Percentiles rank a stretch among this genome's conserved stretches.
Evolutionary conservation across 2,329 filamentous ascomycete genomes (phyloP).

Genomic region (Coniella vitis): DNA sequence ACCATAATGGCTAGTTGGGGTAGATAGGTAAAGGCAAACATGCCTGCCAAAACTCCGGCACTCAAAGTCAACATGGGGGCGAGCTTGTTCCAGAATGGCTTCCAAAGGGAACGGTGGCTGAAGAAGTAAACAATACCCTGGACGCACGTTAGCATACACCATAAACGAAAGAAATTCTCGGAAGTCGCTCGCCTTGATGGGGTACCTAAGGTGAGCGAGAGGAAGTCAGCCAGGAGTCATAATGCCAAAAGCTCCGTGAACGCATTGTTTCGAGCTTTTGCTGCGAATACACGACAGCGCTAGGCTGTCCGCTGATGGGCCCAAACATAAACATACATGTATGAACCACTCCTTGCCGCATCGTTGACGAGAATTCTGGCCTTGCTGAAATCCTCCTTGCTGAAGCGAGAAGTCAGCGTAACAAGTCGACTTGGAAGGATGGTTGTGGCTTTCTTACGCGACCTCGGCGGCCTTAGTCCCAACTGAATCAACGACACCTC

Average conservation of each 20-base stretch:
- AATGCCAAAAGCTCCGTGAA: not conserved
- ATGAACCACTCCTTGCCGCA: conserved; percentile 69
- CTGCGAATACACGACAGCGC: not conserved
- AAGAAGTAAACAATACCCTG: conserved; percentile 55
- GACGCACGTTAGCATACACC: conserved; percentile 2
- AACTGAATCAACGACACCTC: conserved; percentile 29
- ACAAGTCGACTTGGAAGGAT: not conserved
- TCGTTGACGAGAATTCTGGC: conserved; percentile 57
- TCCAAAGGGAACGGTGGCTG: conserved; percentile 50
- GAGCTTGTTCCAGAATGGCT: conserved; percentile 49
- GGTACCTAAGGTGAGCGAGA: conserved; percentile 26
- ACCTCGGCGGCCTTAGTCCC: conserved; percentile 43
- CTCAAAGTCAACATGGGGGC: conserved; percentile 63
- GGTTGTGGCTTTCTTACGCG: conserved; percentile 30
- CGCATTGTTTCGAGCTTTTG: not conserved
- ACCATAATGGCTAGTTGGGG: conserved; percentile 79
- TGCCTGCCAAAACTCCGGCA: conserved; percentile 62
- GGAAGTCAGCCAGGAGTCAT: not conserved
- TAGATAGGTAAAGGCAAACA: conserved; percentile 84
- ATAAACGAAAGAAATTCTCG: not conserved
- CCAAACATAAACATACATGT: conserved; percentile 52
- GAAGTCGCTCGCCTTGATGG: conserved; percentile 52
- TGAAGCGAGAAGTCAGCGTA: conserved; percentile 24
- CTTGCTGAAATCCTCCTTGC: conserved; percentile 64
- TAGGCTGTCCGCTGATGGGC: not conserved